phyloP scores from a whole-genome alignment of 129 eudicot genomes.

The Artemisia tridentata region DNA sequence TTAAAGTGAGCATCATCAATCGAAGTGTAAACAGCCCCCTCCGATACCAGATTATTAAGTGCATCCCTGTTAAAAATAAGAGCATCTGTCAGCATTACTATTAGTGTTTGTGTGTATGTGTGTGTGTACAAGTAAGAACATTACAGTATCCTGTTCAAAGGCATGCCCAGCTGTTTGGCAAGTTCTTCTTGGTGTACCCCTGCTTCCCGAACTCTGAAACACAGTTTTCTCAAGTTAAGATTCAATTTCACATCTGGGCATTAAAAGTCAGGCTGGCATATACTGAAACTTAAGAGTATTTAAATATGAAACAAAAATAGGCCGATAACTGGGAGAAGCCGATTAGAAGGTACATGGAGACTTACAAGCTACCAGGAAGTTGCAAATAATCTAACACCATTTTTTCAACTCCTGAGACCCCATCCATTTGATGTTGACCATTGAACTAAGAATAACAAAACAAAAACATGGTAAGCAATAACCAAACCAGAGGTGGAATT shows the following conservation, averaged over 20 bases:
- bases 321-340: not conserved
- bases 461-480: not conserved
- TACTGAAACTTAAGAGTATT: not conserved
- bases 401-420: constrained; percentile 45
- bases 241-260: not conserved
- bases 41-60: constrained; percentile 43
- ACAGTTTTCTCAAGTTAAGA: not conserved
- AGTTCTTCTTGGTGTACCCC: constrained; percentile 73
- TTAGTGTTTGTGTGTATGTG: not conserved
- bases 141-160: constrained; percentile 53
- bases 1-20: constrained; percentile 63
- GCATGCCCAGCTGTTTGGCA: constrained; percentile 41
- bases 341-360: constrained; percentile 6
- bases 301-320: not conserved
- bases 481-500: not conserved
- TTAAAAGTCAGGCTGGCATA: not conserved
- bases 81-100: not conserved
- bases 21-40: constrained; percentile 64
- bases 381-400: constrained; percentile 51
- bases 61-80: constrained; percentile 40
- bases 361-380: constrained; percentile 65
- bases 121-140: constrained; percentile 11
- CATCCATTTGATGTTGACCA: constrained; percentile 42
- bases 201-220: constrained; percentile 54
- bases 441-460: constrained; percentile 35